Evolutionary conservation across 805 yeast genomes (phyloP).

Genomic region (Metschnikowia baotianmanensis): DNA sequence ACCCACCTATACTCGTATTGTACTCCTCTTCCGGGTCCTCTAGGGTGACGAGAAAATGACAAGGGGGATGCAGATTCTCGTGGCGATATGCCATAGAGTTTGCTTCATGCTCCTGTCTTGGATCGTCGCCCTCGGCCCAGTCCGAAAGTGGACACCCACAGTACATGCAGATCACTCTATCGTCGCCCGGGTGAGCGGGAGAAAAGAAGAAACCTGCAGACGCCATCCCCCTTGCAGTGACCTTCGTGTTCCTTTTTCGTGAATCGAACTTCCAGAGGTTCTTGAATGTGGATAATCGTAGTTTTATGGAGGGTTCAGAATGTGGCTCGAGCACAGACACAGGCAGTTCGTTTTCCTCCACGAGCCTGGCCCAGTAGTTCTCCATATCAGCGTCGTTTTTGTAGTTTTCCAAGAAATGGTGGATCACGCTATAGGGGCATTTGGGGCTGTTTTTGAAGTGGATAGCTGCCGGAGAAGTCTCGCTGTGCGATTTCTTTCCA

Average conservation of each 20-base stretch:
- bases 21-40: background rate
- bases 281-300: constrained; percentile 19
- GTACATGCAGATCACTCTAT: constrained; percentile 33
- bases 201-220: constrained; percentile 45
- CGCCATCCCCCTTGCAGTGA: constrained; percentile 27
- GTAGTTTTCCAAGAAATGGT: constrained; percentile 6
- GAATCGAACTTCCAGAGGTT: constrained; percentile 17
- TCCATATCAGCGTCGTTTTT: constrained; percentile 7
- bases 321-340: constrained; percentile 15
- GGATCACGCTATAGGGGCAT: constrained; percentile 17
- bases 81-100: constrained; percentile 16
- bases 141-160: constrained; percentile 32
- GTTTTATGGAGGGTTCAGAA: constrained; percentile 11
- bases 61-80: constrained; percentile 11
- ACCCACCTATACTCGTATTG: background rate
- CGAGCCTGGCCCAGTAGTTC: constrained; percentile 15
- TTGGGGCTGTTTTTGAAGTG: constrained; percentile 22
- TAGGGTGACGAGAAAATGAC: constrained; percentile 28
- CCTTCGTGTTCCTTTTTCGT: constrained; percentile 8
- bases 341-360: constrained; percentile 3
- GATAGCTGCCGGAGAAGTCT: constrained; percentile 17
- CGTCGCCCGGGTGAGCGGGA: constrained; percentile 30
- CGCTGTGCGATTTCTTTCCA: too few species aligned
- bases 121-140: constrained; percentile 68
- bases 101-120: constrained; percentile 51